Evolutionary conservation across 1,284 basidiomycete species (phyloP).

Genomic region (Trametes versicolor): DNA sequence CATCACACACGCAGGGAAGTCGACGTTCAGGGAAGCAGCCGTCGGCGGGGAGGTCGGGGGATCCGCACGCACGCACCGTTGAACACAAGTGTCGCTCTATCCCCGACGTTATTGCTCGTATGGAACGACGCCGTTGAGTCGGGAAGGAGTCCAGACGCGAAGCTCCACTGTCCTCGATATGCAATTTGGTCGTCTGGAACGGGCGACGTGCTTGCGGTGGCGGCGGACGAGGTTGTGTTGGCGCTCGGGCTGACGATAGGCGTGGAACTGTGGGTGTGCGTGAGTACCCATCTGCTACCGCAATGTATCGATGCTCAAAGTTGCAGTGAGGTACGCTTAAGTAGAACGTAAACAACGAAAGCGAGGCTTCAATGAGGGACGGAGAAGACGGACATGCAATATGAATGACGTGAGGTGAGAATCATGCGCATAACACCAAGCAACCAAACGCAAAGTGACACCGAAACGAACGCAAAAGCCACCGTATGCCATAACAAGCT

Average conservation of each 20-base stretch:
- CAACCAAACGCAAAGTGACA: not conserved
- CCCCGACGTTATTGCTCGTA: conserved; percentile 57
- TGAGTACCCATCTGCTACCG: conserved; percentile 5
- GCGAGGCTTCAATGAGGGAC: not conserved
- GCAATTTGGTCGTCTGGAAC: conserved; percentile 40
- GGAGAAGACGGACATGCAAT: not conserved
- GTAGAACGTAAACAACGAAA: not conserved
- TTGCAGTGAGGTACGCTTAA: not conserved
- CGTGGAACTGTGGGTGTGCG: conserved; percentile 7
- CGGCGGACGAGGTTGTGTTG: conserved; percentile 16
- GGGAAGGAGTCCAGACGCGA: conserved; percentile 38
- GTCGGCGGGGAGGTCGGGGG: not conserved
- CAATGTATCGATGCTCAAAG: not conserved
- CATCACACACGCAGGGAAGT: conserved; percentile 17
- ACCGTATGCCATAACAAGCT: not conserved
- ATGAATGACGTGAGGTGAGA: not conserved
- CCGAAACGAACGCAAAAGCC: not conserved
- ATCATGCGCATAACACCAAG: not conserved
- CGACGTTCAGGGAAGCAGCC: conserved; percentile 14
- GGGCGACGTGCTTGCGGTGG: conserved; percentile 30
- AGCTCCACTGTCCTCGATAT: conserved; percentile 44
- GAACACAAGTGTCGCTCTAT: conserved; percentile 56
- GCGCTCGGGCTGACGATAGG: not conserved
- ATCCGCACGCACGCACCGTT: conserved; percentile 51
- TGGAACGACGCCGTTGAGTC: conserved; percentile 47